Evolutionary conservation across 1,284 basidiomycete genomes (phyloP).

Genomic region (Apiotrichum sp.): DNA sequence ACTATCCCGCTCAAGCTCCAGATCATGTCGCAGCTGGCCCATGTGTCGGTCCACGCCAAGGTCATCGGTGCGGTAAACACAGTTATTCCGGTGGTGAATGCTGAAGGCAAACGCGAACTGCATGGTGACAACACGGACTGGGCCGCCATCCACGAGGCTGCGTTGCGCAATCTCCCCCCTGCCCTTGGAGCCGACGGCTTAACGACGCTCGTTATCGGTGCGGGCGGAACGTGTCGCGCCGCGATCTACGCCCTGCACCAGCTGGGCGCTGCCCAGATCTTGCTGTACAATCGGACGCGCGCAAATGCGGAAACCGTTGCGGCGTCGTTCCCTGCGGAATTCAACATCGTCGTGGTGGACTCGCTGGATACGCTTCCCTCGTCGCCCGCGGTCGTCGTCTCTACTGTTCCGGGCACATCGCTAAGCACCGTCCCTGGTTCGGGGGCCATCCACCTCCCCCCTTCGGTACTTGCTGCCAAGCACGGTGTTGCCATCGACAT

Average conservation of each 20-base stretch:
- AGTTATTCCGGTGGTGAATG: slow-evolving; percentile 56
- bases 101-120: slow-evolving; percentile 54
- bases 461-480: slow-evolving; percentile 43
- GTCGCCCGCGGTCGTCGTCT: slow-evolving; percentile 67
- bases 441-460: slow-evolving; percentile 56
- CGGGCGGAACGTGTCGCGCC: slow-evolving; percentile 85
- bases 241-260: slow-evolving; percentile 79
- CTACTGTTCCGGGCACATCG: slow-evolving; percentile 74
- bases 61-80: slow-evolving; percentile 91
- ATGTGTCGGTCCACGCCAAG: slow-evolving; percentile 68
- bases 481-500: slow-evolving; percentile 77
- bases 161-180: slow-evolving; percentile 39
- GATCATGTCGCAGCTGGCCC: slow-evolving; percentile 70
- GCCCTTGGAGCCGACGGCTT: slow-evolving; percentile 34
- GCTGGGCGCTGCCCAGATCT: slow-evolving; percentile 64
- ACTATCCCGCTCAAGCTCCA: slow-evolving; percentile 92
- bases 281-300: slow-evolving; percentile 76
- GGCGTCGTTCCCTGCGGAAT: slow-evolving; percentile 58
- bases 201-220: slow-evolving; percentile 75
- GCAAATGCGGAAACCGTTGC: slow-evolving; percentile 66
- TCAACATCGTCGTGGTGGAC: slow-evolving; percentile 55
- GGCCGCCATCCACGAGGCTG: slow-evolving; percentile 67
- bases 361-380: slow-evolving; percentile 56
- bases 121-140: slow-evolving; percentile 92
- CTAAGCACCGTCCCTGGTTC: slow-evolving; percentile 49